phyloP scores from a whole-genome alignment of 768 basidiomycete genomes.

The Macrocybe gigantea region DNA sequence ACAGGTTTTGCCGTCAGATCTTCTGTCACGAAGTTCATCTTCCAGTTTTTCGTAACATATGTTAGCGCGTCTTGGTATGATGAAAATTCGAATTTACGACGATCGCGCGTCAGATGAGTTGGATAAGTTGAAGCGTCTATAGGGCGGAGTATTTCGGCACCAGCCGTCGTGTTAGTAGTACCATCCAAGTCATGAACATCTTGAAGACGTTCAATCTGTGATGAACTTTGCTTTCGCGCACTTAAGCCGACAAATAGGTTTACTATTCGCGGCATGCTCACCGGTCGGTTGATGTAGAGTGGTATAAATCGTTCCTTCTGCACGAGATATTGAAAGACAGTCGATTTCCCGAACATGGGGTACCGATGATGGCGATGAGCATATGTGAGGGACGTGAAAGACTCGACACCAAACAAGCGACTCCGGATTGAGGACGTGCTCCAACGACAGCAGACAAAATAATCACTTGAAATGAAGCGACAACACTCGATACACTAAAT shows the following conservation, averaged over 20 bases:
- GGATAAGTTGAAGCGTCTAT: conserved; percentile 11
- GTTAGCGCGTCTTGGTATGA: conserved; percentile 54
- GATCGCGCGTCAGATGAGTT: too few species aligned
- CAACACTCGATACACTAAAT: too few species aligned
- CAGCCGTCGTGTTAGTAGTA: too few species aligned
- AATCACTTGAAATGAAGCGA: not conserved
- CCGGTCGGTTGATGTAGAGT: conserved; percentile 32
- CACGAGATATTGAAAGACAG: conserved; percentile 54
- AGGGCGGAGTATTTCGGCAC: too few species aligned
- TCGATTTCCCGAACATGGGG: conserved; percentile 53
- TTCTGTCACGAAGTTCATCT: conserved; percentile 71
- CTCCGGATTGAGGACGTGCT: not conserved
- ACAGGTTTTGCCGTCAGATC: conserved; percentile 52
- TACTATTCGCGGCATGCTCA: not conserved
- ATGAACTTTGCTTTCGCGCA: not conserved
- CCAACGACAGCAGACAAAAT: not conserved
- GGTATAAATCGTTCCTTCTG: conserved; percentile 49
- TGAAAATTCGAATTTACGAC: conserved; percentile 30
- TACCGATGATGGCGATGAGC: conserved; percentile 67
- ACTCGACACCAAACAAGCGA: not conserved
- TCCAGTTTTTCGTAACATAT: conserved; percentile 81
- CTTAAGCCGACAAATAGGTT: not conserved
- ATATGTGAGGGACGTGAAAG: conserved; percentile 24
- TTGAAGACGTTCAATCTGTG: not conserved
- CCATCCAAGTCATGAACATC: too few species aligned